Percentiles rank a stretch among this genome's conserved stretches.
These are phyloP conservation scores for Irpex lacteus DNA, from an alignment of 1,284 basidiomycete genomes.

Conservation along the genomic window DNA sequence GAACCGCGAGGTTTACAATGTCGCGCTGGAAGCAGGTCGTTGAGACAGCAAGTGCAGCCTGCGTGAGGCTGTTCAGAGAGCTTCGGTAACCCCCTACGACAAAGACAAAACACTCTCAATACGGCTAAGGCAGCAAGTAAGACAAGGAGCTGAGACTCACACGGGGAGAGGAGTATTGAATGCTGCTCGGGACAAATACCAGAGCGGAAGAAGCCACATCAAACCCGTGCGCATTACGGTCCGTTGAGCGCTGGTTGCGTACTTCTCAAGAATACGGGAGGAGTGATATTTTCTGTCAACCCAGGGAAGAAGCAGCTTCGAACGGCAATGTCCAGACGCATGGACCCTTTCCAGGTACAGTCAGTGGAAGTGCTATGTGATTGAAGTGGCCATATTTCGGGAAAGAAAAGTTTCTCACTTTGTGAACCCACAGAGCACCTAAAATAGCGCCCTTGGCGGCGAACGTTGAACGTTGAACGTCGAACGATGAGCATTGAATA, in stretches of 20 bases:
- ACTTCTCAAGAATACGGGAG: background rate
- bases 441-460: background rate
- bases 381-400: background rate
- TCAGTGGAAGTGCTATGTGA: background rate
- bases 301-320: slow-evolving; percentile 4
- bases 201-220: background rate
- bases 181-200: background rate
- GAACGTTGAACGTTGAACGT: background rate
- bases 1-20: background rate
- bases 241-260: background rate
- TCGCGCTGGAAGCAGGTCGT: background rate
- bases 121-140: background rate
- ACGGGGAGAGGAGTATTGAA: background rate
- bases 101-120: background rate
- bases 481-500: background rate
- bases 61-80: background rate
- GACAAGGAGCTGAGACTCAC: background rate
- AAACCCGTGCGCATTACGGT: background rate
- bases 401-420: background rate
- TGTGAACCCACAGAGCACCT: background rate
- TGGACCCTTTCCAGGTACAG: slow-evolving; percentile 1
- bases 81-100: slow-evolving; percentile 2
- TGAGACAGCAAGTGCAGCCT: background rate
- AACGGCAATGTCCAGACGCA: background rate
- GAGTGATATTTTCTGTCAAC: slow-evolving; percentile 13